Percentiles rank a stretch among this genome's conserved stretches.
Conservation (phyloP, 1,284 basidiomycete species). For the Entoloma clypeatum region DNA sequence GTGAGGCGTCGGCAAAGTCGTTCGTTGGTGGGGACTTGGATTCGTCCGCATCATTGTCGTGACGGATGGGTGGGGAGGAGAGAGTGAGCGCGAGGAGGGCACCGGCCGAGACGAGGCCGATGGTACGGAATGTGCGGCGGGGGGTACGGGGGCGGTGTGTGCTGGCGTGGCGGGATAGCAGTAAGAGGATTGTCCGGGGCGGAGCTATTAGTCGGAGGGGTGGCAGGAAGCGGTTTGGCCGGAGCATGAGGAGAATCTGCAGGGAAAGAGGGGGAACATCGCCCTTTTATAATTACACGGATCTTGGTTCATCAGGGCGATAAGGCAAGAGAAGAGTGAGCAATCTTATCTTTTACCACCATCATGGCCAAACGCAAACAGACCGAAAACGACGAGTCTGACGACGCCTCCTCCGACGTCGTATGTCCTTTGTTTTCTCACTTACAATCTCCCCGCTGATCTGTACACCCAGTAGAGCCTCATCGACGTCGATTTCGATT, state of each 20-base stretch:
- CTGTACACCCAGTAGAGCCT: slow-evolving; percentile 33
- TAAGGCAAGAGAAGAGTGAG: no score
- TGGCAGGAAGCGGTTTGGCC: no score
- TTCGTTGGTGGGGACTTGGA: slow-evolving; percentile 5
- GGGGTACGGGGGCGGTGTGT: slow-evolving; percentile 1
- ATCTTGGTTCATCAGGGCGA: no score
- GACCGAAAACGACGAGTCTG: slow-evolving; percentile 22
- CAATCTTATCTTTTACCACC: no score
- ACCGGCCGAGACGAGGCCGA: slow-evolving; percentile 13
- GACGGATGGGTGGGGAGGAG: slow-evolving; percentile 7
- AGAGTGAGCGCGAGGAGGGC: slow-evolving; percentile 15
- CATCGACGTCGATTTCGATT: slow-evolving; percentile 87
- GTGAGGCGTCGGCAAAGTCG: slow-evolving; percentile 15
- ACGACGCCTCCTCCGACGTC: slow-evolving; percentile 28
- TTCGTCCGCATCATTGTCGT: slow-evolving; percentile 13
- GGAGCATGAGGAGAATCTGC: no score
- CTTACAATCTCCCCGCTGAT: slow-evolving; percentile 6
- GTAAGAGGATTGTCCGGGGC: no score
- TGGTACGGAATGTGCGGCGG: slow-evolving; percentile 2
- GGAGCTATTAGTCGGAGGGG: no score
- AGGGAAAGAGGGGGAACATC: no score
- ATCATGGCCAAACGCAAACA: slow-evolving; percentile 35
- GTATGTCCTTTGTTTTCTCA: slow-evolving; percentile 20
- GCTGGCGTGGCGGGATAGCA: slow-evolving; percentile 10
- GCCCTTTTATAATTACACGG: no score